Conservation (phyloP, 2,329 filamentous ascomycete species). For the Nigrospora osmanthi region DNA sequence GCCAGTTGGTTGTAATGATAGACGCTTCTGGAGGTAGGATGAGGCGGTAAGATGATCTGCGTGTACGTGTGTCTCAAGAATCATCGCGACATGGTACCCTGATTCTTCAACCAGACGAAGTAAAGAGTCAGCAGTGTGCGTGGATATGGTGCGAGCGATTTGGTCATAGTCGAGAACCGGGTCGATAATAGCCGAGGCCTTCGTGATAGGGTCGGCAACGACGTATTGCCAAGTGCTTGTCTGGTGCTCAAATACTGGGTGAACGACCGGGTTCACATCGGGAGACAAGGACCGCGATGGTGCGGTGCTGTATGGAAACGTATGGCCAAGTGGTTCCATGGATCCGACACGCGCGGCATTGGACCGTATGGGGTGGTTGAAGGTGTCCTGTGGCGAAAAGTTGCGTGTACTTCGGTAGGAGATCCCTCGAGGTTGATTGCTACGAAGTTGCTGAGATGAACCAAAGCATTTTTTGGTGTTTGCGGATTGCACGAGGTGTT, state of each 20-base stretch:
- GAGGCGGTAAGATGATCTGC: constrained; percentile 54
- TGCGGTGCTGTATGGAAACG: not conserved
- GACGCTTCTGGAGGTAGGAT: constrained; percentile 43
- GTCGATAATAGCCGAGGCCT: constrained; percentile 49
- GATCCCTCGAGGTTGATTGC: too few relatives aligned
- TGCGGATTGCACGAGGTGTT: too few relatives aligned
- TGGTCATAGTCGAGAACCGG: constrained; percentile 52
- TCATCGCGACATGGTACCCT: constrained; percentile 26
- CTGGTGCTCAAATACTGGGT: constrained; percentile 27
- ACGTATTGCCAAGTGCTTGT: constrained; percentile 54
- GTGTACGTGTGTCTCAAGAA: constrained; percentile 58
- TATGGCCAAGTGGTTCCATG: too few relatives aligned
- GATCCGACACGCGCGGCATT: too few relatives aligned
- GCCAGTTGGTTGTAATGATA: constrained; percentile 22
- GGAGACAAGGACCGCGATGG: not conserved
- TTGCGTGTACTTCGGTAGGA: too few relatives aligned
- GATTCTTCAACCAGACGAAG: not conserved
- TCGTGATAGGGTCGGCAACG: constrained; percentile 43
- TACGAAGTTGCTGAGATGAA: too few relatives aligned
- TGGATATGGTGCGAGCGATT: constrained; percentile 6
- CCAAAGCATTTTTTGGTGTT: too few relatives aligned
- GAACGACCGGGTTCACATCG: constrained; percentile 23
- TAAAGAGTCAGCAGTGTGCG: not conserved
- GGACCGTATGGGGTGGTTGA: too few relatives aligned
- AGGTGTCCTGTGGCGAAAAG: too few relatives aligned